Conservation (phyloP, 352 stramenopile species). For the Phytopythium cucurbitacearum region DNA sequence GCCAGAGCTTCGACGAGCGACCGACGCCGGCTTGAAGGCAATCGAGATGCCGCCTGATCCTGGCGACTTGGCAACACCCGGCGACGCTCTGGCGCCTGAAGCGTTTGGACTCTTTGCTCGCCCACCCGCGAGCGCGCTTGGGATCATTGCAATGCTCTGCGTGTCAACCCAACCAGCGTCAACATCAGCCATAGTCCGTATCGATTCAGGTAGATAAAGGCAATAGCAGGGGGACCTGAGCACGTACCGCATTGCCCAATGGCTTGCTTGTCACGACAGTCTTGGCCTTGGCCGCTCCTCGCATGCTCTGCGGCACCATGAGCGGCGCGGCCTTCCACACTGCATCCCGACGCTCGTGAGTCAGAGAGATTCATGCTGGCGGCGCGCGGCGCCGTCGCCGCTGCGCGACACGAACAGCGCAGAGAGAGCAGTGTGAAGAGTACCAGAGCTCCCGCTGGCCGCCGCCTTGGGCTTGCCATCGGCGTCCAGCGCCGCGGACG, state of each 20-base stretch:
- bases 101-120: slow-evolving; percentile 33
- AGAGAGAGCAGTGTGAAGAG: not conserved
- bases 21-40: slow-evolving; percentile 52
- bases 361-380: not conserved
- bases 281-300: slow-evolving; percentile 27
- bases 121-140: slow-evolving; percentile 30
- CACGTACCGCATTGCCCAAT: slow-evolving; percentile 21
- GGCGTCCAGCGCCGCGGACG: slow-evolving; percentile 39
- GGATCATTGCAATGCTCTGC: slow-evolving; percentile 45
- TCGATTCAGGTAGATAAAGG: too few species aligned
- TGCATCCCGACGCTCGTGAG: slow-evolving; percentile 12
- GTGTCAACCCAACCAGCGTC: not conserved
- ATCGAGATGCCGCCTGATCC: slow-evolving; percentile 27
- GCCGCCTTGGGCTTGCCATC: slow-evolving; percentile 45
- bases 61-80: slow-evolving; percentile 5
- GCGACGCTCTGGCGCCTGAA: too few species aligned
- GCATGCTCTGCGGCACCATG: slow-evolving; percentile 44
- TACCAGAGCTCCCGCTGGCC: slow-evolving; percentile 24
- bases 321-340: slow-evolving; percentile 47
- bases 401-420: not conserved
- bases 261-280: slow-evolving; percentile 6
- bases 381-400: too few species aligned
- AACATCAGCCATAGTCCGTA: too few species aligned
- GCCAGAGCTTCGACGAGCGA: slow-evolving; percentile 27
- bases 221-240: not conserved